phyloP scores from a whole-genome alignment of 495 filamentous ascomycete genomes.

The Parmelia sp. region DNA sequence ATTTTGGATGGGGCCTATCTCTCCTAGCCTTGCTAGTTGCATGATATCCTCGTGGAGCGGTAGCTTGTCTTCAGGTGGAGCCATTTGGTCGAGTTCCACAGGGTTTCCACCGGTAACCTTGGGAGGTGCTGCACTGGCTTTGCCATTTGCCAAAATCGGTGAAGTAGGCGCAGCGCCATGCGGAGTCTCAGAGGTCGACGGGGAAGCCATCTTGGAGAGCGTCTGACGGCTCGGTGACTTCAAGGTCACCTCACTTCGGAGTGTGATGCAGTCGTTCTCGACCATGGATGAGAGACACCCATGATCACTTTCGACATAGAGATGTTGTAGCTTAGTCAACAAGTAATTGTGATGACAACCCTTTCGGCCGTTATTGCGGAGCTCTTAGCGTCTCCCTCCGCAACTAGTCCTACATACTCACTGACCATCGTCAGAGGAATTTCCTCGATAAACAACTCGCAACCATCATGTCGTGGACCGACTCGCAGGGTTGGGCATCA shows the following conservation, averaged over 20 bases:
- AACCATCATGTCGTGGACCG: slow-evolving; percentile 22
- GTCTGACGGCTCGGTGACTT: background rate
- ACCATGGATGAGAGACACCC: background rate
- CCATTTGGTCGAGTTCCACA: slow-evolving; percentile 65
- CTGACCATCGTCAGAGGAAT: too few relatives aligned
- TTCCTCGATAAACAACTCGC: background rate
- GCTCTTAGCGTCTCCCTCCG: slow-evolving; percentile 6
- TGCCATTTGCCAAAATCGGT: slow-evolving; percentile 42
- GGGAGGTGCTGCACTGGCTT: slow-evolving; percentile 51
- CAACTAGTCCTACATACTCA: too few relatives aligned
- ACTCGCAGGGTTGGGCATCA: slow-evolving; percentile 24
- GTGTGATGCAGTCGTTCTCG: background rate
- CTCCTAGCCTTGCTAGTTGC: slow-evolving; percentile 86
- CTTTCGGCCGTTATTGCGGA: background rate
- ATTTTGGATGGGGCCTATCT: slow-evolving; percentile 79
- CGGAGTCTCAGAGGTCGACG: slow-evolving; percentile 5
- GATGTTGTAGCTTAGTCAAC: background rate
- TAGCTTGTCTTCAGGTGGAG: slow-evolving; percentile 39
- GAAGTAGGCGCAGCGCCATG: slow-evolving; percentile 24
- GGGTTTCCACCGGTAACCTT: slow-evolving; percentile 51
- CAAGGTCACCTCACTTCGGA: background rate
- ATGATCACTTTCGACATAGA: background rate
- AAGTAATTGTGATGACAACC: background rate
- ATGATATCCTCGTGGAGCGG: slow-evolving; percentile 81
- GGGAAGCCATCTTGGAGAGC: background rate